phyloP scores from a whole-genome alignment of 148 eudicot species.

The Agrostemma githago region DNA sequence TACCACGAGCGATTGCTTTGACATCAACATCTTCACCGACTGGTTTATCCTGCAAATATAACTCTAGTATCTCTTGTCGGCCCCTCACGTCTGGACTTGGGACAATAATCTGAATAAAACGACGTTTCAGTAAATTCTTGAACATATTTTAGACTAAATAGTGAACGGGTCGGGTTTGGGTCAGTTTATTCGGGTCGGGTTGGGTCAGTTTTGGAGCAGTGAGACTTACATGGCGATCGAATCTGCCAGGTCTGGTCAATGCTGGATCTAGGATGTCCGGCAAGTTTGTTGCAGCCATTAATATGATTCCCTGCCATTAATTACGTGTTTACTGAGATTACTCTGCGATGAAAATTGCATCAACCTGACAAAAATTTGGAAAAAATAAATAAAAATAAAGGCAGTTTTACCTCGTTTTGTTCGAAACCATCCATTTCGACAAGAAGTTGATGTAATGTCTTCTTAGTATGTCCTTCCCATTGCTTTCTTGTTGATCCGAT shows the following conservation, averaged over 20 bases:
- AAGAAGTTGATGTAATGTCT: conserved; percentile 91
- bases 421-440: conserved; percentile 99
- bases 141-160: background rate
- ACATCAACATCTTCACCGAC: conserved; percentile 74
- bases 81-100: conserved; percentile 95
- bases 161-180: too few species aligned
- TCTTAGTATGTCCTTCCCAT: conserved; percentile 99
- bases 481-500: conserved; percentile 95
- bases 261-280: conserved; percentile 99
- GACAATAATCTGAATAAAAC: conserved; percentile 63
- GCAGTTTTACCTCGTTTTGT: conserved; percentile 74
- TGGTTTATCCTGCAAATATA: conserved; percentile 88
- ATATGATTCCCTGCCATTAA: conserved; percentile 72
- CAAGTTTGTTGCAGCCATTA: conserved; percentile 99
- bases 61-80: conserved; percentile 85
- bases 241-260: conserved; percentile 96
- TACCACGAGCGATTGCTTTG: conserved; percentile 87
- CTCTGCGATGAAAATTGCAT: background rate
- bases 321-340: conserved; percentile 15
- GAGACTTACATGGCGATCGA: conserved; percentile 92
- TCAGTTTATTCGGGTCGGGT: too few species aligned
- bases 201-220: too few species aligned
- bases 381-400: background rate
- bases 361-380: background rate
- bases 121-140: background rate